These are phyloP conservation scores for Metarhizium rileyi DNA, from an alignment of 2,329 filamentous ascomycete species.

Conservation along the genomic window DNA sequence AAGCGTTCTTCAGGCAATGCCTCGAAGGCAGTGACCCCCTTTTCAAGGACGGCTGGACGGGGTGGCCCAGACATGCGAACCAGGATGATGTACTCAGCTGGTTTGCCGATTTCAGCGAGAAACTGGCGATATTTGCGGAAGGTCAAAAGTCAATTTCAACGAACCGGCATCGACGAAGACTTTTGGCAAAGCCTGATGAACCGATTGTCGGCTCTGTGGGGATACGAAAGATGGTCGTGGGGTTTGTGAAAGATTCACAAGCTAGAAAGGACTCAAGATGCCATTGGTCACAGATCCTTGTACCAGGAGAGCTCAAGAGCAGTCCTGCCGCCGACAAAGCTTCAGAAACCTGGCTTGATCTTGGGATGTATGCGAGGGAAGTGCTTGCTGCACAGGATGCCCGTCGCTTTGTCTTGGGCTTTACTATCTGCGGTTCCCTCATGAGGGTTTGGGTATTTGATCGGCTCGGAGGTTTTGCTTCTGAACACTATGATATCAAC, in stretches of 20 bases:
- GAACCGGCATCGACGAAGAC: conserved; percentile 14
- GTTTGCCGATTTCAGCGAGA: conserved; percentile 20
- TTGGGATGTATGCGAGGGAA: conserved; percentile 32
- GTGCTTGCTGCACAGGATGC: conserved; percentile 27
- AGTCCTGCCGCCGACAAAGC: conserved; percentile 22
- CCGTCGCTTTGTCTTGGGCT: conserved; percentile 34
- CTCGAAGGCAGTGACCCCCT: conserved; percentile 19
- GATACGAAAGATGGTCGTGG: conserved; percentile 17
- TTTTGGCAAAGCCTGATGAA: conserved; percentile 17
- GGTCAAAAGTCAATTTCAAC: conserved; percentile 11
- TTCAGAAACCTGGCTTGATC: conserved; percentile 28
- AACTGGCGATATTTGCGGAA: conserved; percentile 18
- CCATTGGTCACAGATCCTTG: conserved; percentile 32
- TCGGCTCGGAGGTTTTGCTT: conserved; percentile 33
- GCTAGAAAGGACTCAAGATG: conserved; percentile 17
- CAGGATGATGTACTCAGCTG: conserved; percentile 24
- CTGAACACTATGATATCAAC: conserved; percentile 32
- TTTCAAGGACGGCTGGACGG: conserved; percentile 22
- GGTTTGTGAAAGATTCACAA: conserved; percentile 22
- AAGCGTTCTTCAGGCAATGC: conserved; percentile 26
- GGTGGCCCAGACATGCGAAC: conserved; percentile 24
- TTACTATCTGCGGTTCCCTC: conserved; percentile 33
- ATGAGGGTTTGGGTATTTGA: conserved; percentile 38
- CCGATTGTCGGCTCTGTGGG: conserved; percentile 15
- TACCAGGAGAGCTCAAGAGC: conserved; percentile 36